Percentiles rank a stretch among this genome's conserved stretches.
These are phyloP conservation scores for Microthyrium microscopicum DNA, from an alignment of 2,329 filamentous ascomycete genomes.

Conservation along the genomic window DNA sequence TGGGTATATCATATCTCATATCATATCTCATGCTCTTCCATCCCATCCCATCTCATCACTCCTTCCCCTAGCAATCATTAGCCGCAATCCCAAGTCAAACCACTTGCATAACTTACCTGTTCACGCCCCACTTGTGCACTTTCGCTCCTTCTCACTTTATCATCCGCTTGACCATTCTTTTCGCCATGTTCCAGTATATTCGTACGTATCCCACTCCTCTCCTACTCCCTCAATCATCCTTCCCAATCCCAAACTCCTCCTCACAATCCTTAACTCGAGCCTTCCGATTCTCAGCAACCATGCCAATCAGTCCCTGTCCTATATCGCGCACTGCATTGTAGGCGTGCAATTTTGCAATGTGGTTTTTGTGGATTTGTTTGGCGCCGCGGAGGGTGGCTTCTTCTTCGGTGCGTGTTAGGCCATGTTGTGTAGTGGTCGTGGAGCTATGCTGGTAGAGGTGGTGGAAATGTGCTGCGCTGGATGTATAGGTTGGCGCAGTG, in stretches of 20 bases:
- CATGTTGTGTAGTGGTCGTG: neutral
- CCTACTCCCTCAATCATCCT: conserved; percentile 20
- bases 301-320: conserved; percentile 46
- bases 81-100: too few species aligned
- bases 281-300: conserved; percentile 49
- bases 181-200: too few species aligned
- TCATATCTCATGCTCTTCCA: too few species aligned
- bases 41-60: too few species aligned
- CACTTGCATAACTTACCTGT: too few species aligned
- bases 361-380: conserved; percentile 38
- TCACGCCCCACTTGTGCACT: too few species aligned
- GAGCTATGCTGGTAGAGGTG: conserved; percentile 1
- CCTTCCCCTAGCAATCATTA: too few species aligned
- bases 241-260: conserved; percentile 29
- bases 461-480: conserved; percentile 1
- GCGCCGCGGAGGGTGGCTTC: conserved; percentile 25
- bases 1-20: too few species aligned
- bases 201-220: too few species aligned
- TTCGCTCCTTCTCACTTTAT: too few species aligned
- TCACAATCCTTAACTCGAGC: conserved; percentile 34
- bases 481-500: neutral
- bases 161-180: too few species aligned
- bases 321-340: conserved; percentile 60
- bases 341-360: conserved; percentile 48
- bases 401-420: conserved; percentile 12